Evolutionary conservation across 2,329 filamentous ascomycete species (phyloP), one percentile per base, ranked within the genome.

Genomic region (Sporothrix mexicana): DNA sequence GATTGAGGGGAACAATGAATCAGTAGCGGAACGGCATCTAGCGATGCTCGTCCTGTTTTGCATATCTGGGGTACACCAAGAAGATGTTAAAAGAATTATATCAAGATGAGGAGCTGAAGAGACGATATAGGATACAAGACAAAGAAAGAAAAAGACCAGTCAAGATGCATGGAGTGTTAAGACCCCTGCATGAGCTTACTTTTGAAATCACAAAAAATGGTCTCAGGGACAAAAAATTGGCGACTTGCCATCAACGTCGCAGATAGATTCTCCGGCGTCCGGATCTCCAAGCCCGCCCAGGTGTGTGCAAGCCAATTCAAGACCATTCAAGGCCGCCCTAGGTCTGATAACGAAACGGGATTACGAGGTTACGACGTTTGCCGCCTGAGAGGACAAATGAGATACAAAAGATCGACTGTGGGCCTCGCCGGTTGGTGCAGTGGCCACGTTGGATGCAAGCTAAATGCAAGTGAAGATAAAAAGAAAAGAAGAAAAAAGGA

Each of bases 171-270:
- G 1, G 17, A 57, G 23, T 12, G 15, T 30, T 9, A 9, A 61
- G 30, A 62, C 59, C 59, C 59, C 30, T 43, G 59, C 59, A 43
- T 20, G 36, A 62, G n/a, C 30, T 62, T 62, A 13, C 43, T 41
- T 62, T 8, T 62, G 17, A 62, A 20, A 43, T 43, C 17, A 43
- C 30, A 17, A 57, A 57, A 62, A 62, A 62, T 20, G 59, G 59
- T 62, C 59, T 62, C 59, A 20, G 57, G 57, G 59, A 62, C 59
- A 62, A 20, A 62, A 62, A 62, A n/a, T 20, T 36, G n/a, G 7
- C 13, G 30, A 15, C 8, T 20, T 62, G 17, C 43, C 17, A 62
- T 20, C 59, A n/a, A 41, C 59, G 30, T 43, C 57, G 57, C 57
- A 43, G 30, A 41, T 43, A 62, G 59, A 62, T 62, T 62, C 30